Evolutionary conservation across 2,329 filamentous ascomycete species (phyloP).

Genomic region (Cladophialophora psammophila): DNA sequence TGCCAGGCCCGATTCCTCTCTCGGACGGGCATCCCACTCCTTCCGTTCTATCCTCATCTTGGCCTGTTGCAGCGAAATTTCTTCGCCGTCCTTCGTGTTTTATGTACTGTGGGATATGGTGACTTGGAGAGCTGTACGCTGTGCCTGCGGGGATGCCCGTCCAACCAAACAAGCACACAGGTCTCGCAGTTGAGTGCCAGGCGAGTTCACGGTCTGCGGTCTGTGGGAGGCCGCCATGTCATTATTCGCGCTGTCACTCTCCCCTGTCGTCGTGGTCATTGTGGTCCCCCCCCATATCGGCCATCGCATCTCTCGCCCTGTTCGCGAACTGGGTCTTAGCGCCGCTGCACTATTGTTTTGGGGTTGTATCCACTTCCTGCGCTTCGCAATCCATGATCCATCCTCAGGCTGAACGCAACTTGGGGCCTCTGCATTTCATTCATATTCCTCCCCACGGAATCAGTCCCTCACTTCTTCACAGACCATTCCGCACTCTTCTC

Average conservation of each 20-base stretch:
- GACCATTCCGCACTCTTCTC: slow-evolving; percentile 40
- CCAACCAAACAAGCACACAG: slow-evolving; percentile 1
- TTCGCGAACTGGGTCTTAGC: slow-evolving; percentile 10
- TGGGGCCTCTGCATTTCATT: slow-evolving; percentile 27
- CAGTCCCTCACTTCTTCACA: slow-evolving; percentile 30
- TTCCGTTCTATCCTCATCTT: slow-evolving; percentile 2
- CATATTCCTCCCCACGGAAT: slow-evolving; percentile 38
- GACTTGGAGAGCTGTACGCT: slow-evolving; percentile 6
- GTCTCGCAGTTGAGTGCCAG: background rate
- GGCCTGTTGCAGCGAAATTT: background rate
- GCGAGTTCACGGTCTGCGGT: slow-evolving; percentile 6
- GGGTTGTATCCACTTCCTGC: slow-evolving; percentile 13
- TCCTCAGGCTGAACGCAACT: background rate
- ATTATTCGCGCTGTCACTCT: background rate
- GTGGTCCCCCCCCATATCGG: slow-evolving; percentile 3
- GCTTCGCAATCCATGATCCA: slow-evolving; percentile 8
- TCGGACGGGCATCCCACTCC: slow-evolving; percentile 17
- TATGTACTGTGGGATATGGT: background rate
- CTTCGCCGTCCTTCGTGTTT: slow-evolving; percentile 12
- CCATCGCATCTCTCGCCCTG: slow-evolving; percentile 1
- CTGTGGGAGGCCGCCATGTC: slow-evolving; percentile 26
- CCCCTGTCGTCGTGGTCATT: background rate
- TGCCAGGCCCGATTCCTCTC: slow-evolving; percentile 5
- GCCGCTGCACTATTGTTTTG: slow-evolving; percentile 23
- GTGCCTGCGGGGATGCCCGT: background rate